phyloP scores from a whole-genome alignment of 352 stramenopile species.

The Phytopythium montanum region DNA sequence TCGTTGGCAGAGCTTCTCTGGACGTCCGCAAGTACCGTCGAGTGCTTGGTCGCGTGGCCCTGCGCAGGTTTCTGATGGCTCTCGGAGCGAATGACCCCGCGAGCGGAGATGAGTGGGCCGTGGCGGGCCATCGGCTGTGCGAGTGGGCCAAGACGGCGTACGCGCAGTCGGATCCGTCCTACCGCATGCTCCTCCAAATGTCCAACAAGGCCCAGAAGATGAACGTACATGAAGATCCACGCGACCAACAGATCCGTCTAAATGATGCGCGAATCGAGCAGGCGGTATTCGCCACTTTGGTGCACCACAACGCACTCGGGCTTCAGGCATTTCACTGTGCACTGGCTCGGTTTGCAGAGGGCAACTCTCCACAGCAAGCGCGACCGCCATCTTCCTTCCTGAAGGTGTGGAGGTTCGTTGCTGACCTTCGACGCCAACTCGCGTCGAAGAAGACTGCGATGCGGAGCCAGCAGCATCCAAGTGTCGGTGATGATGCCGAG shows the following conservation, averaged over 20 bases:
- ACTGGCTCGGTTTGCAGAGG: background rate
- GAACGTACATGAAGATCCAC: conserved; percentile 4
- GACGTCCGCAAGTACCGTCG: conserved; percentile 17
- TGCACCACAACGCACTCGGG: conserved; percentile 45
- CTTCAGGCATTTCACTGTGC: conserved; percentile 33
- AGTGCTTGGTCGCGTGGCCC: conserved; percentile 16
- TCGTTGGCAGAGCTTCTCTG: background rate
- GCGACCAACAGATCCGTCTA: conserved; percentile 14
- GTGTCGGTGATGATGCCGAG: background rate
- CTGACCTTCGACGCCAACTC: conserved; percentile 39
- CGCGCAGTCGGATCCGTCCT: conserved; percentile 43
- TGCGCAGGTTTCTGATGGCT: conserved; percentile 19
- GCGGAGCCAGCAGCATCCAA: conserved; percentile 22
- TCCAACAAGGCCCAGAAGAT: conserved; percentile 18
- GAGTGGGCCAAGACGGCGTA: conserved; percentile 53
- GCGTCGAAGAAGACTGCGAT: conserved; percentile 41
- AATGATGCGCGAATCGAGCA: conserved; percentile 47
- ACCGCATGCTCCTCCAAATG: conserved; percentile 65
- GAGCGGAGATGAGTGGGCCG: background rate
- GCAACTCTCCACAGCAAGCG: background rate
- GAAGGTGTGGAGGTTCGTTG: conserved; percentile 45
- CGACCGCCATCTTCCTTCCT: conserved; percentile 25
- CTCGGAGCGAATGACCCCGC: conserved; percentile 4
- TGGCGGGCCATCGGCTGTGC: conserved; percentile 26
- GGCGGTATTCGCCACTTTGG: conserved; percentile 44